Percentiles rank a stretch among this genome's conserved stretches.
phyloP scores from a whole-genome alignment of 140 eudicot genomes.

The Senecio squalidus region DNA sequence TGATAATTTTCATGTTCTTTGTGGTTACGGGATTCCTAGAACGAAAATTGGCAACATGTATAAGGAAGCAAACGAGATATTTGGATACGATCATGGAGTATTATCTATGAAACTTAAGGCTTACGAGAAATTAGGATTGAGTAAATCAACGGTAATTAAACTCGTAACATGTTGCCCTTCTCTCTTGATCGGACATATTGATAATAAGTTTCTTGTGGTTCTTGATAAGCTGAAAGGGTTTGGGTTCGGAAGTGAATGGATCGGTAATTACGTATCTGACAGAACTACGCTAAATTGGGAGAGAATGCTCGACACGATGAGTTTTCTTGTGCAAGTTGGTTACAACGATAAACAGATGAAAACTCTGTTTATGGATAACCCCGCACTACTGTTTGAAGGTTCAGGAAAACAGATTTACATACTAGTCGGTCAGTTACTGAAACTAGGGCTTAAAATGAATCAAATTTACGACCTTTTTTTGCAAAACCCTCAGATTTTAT shows the following conservation, averaged over 20 bases:
- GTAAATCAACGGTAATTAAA: slow-evolving; percentile 46
- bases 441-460: slow-evolving; percentile 53
- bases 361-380: slow-evolving; percentile 34
- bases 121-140: slow-evolving; percentile 48
- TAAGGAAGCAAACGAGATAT: slow-evolving; percentile 58
- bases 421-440: slow-evolving; percentile 46
- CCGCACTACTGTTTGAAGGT: slow-evolving; percentile 49
- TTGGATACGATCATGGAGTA: slow-evolving; percentile 43
- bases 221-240: slow-evolving; percentile 40
- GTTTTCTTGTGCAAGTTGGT: slow-evolving; percentile 55
- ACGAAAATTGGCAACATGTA: slow-evolving; percentile 55
- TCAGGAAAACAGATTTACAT: slow-evolving; percentile 50
- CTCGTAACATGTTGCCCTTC: slow-evolving; percentile 60
- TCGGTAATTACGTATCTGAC: slow-evolving; percentile 40
- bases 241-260: slow-evolving; percentile 58
- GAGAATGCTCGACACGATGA: slow-evolving; percentile 45
- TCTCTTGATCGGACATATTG: slow-evolving; percentile 45
- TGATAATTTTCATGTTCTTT: slow-evolving; percentile 63
- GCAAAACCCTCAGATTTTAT: slow-evolving; percentile 45
- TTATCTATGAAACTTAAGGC: slow-evolving; percentile 49
- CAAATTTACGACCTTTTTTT: slow-evolving; percentile 36
- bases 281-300: slow-evolving; percentile 45
- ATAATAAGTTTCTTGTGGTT: slow-evolving; percentile 39
- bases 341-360: slow-evolving; percentile 38
- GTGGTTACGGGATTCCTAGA: slow-evolving; percentile 65